Conservation (phyloP, 1,284 basidiomycete genomes). For the Hemileia vastatrix region DNA sequence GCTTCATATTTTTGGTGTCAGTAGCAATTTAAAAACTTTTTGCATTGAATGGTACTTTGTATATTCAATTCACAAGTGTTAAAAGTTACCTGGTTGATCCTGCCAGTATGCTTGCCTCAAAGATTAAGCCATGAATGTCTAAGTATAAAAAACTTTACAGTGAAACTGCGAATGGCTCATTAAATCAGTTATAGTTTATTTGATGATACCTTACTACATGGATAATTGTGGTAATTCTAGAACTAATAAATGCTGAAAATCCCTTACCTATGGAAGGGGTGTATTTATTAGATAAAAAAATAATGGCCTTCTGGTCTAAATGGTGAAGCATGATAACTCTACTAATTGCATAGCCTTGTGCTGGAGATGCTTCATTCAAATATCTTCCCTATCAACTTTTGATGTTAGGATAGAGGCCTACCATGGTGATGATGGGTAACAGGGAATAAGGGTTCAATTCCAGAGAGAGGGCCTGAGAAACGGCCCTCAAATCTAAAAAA, state of each 20-base stretch:
- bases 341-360: constrained; percentile 54
- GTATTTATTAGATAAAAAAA: constrained; percentile 58
- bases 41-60: too few species aligned
- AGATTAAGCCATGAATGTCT: too few species aligned
- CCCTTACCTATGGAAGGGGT: constrained; percentile 54
- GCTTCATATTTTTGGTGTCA: too few species aligned
- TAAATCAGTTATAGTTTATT: constrained; percentile 61
- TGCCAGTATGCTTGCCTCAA: constrained; percentile 61
- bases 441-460: constrained; percentile 53
- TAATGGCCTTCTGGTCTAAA: constrained; percentile 52
- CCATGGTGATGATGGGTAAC: constrained; percentile 53
- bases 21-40: too few species aligned
- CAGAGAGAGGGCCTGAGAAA: constrained; percentile 40
- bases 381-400: constrained; percentile 56
- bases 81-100: constrained; percentile 54
- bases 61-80: too few species aligned
- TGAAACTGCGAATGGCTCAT: constrained; percentile 59
- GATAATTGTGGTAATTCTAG: constrained; percentile 58
- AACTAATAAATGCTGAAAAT: constrained; percentile 56
- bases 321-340: constrained; percentile 57
- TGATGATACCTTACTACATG: constrained; percentile 55
- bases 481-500: constrained; percentile 34
- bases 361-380: constrained; percentile 55
- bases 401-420: constrained; percentile 54
- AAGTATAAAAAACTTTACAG: constrained; percentile 57